Conservation (phyloP, 2,329 filamentous ascomycete genomes). For the Aureobasidium sp. region DNA sequence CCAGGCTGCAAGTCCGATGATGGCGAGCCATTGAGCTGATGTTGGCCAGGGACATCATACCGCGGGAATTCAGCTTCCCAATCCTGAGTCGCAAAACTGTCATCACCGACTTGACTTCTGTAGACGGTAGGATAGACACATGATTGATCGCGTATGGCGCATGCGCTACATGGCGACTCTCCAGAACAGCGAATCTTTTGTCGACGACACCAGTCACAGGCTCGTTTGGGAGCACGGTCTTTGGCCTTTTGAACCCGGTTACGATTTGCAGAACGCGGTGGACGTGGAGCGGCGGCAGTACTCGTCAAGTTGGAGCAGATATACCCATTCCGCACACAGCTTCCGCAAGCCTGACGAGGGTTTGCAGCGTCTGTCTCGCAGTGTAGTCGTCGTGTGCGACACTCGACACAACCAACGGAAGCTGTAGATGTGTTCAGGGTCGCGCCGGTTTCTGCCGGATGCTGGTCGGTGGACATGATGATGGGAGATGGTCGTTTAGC, state of each 20-base stretch:
- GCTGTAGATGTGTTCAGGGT: neutral
- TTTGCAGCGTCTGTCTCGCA: conserved; percentile 1
- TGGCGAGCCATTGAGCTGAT: neutral
- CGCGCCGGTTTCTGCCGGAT: conserved; percentile 1
- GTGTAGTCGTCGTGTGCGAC: conserved; percentile 5
- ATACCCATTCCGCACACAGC: conserved; percentile 4
- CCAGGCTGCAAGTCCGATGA: neutral
- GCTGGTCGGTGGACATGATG: conserved; percentile 4
- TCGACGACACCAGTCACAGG: conserved; percentile 9
- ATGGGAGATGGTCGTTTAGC: conserved; percentile 14
- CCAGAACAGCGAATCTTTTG: conserved; percentile 10
- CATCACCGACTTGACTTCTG: neutral
- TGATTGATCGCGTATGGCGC: neutral
- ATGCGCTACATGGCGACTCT: neutral
- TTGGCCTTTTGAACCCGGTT: neutral
- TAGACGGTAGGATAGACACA: neutral
- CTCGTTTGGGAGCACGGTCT: neutral
- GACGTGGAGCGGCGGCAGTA: neutral
- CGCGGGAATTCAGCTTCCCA: neutral
- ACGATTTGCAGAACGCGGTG: neutral
- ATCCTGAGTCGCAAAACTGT: neutral
- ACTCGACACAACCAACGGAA: conserved; percentile 9
- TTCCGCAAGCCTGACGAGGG: conserved; percentile 6
- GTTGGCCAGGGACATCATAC: neutral
- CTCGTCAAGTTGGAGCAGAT: conserved; percentile 9